A percentile compares a stretch with the other conserved stretches of the same genome.
Conservation (phyloP, 2,329 filamentous ascomycete species). For the Lachnum nothofagi region DNA sequence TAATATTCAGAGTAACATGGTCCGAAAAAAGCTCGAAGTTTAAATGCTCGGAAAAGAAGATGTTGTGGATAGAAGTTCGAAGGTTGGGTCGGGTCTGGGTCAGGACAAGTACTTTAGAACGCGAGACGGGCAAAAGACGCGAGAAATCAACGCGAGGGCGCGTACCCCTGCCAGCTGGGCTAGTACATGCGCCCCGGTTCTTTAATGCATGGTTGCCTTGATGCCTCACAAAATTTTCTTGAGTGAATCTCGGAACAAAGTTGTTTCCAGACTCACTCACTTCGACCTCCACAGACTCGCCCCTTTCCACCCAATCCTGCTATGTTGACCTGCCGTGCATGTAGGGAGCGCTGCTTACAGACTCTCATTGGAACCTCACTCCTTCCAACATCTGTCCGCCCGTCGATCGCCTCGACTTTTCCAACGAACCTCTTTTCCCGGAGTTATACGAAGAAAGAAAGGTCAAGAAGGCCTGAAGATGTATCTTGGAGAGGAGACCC, state of each 20-base stretch:
- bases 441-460: constrained; percentile 4
- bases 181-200: not conserved
- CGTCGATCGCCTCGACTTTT: not conserved
- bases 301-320: not conserved
- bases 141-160: constrained; percentile 5
- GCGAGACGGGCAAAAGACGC: not conserved
- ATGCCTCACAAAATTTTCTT: not conserved
- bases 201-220: constrained; percentile 3
- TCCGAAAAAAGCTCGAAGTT: constrained; percentile 1
- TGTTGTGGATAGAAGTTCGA: constrained; percentile 3
- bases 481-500: not conserved
- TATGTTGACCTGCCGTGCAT: constrained; percentile 30
- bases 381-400: constrained; percentile 3
- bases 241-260: not conserved
- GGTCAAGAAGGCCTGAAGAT: not conserved
- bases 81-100: not conserved
- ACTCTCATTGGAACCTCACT: constrained; percentile 24
- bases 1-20: constrained; percentile 15
- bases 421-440: constrained; percentile 6
- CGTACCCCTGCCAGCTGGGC: constrained; percentile 15
- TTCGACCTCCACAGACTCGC: not conserved
- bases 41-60: not conserved
- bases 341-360: constrained; percentile 28
- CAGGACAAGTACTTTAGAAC: not conserved
- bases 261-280: not conserved